Conservation (phyloP, 176 grass and related monocot species). For the Eleusine indica region DNA sequence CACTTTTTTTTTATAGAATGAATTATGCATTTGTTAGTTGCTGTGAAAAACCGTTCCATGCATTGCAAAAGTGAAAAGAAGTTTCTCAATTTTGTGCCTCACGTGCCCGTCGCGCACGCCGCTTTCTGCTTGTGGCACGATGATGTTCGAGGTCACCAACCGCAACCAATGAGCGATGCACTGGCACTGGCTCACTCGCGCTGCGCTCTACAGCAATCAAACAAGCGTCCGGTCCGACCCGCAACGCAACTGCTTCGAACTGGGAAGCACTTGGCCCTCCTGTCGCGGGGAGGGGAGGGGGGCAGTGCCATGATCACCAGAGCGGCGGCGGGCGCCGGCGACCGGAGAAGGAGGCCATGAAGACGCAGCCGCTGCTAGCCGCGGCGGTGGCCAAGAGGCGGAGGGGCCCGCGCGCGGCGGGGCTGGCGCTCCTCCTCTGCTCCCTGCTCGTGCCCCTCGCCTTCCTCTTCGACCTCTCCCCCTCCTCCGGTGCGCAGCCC, state of each 20-base stretch:
- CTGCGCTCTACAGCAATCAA: background rate
- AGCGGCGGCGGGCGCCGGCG: background rate
- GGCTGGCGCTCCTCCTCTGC: constrained; percentile 84
- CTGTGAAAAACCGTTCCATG: background rate
- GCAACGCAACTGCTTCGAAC: constrained; percentile 10
- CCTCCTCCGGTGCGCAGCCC: constrained; percentile 54
- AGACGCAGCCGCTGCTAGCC: constrained; percentile 49
- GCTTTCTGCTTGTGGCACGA: too few species aligned
- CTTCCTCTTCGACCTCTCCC: constrained; percentile 72
- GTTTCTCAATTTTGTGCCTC: too few species aligned
- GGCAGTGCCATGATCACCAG: constrained; percentile 36
- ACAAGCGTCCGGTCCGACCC: background rate
- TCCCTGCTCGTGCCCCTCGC: constrained; percentile 84
- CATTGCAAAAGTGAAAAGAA: too few species aligned
- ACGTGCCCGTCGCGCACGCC: too few species aligned
- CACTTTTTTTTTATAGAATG: too few species aligned
- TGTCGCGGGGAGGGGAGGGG: background rate
- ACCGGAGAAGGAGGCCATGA: constrained; percentile 48
- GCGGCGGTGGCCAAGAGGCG: constrained; percentile 60
- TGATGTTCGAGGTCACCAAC: too few species aligned
- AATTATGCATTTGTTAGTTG: background rate
- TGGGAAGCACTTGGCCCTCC: background rate
- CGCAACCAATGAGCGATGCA: too few species aligned
- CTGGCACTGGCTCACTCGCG: background rate
- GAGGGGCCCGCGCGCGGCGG: constrained; percentile 54